Evolutionary conservation across 208 protist genomes (phyloP), one percentile per base, ranked within the genome.

Genomic region (Leishmania guyanensis): DNA sequence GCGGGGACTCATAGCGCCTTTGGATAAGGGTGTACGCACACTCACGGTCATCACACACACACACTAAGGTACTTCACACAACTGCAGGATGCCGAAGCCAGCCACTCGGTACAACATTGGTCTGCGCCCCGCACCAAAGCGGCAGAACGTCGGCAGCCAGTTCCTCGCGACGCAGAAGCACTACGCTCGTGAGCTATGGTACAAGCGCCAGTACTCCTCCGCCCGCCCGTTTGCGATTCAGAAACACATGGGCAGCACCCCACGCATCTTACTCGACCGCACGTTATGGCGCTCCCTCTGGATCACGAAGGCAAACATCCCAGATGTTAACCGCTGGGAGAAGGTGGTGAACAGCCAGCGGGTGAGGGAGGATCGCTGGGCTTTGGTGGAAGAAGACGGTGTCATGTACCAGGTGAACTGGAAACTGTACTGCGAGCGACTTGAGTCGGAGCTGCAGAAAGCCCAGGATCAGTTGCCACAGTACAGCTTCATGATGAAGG

Each of bases 331-430:
- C 78, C 85, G 95, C 20, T 98, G 95, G 93, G 95, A 98, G 79
- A 89, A 90, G 56, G 93, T 98, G n/a, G 93, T 98, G 46, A 98
- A 98, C 82, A 92, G 92, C 77, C 90, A 92, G 82, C 91, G 95
- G 50, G 92, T 96, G 53, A 95, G 90, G 2, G 95, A 98, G 75
- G 95, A 98, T 80, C 86, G 95, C 9, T 98, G 92, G 87, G 90
- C 93, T 4, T 82, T 93, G 22, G 95, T 98, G 53, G 95, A 98
- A 79, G 95, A 98, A 77, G 95, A 97, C 2, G 93, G 93, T 66
- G 65, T 86, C 26, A 94, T 96, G 91, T 90, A 95, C 75, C 90
- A 92, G 69, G 89, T 98, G 26, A 97, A 98, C 79, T 98, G 95
- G 93, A 92, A 93, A 79, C 79, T 98, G 79, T 98, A 98, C 86